Base-by-base conservation (phyloP, 768 basidiomycete genomes). In the Harrya chromipes region DNA sequence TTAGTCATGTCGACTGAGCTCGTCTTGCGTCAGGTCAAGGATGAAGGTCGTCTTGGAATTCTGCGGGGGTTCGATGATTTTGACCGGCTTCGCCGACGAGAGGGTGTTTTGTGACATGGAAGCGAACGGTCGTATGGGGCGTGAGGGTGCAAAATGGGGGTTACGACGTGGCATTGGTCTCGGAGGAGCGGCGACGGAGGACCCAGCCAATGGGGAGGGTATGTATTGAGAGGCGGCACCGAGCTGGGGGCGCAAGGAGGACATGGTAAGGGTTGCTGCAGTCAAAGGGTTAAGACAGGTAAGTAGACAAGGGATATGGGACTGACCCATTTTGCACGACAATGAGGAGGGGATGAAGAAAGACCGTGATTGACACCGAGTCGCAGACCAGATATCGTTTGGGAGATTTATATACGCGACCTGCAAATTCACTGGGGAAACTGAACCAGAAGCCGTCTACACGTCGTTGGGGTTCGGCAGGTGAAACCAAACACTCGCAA, bases 1-100 rank as follows among this genome's bases (percentile, higher is more conserved):
- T 73, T 63, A 79, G 56, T 79, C 78, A 68, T 83, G 84, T 60
- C 87, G 75, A 67, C 87, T 79, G 65, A 93, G 77, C 66, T 93
- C 90, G 8, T 81, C 88, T 65, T 90, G 90, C 0, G 90, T 90
- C 49, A 93, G 76, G 68, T 91, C 79, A 45, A 93, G 81, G 53
- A 85, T 74, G 59, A 90, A 92, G 34, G 79, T 81, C 41, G 75
- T 74, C 65, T 80, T 78, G 68, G 81, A 81, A 64, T 86, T 82
- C 61, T 82, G 76, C 23, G 90, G 87, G 10, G 87, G 85, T 64
- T 89, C 79, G 50, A 93, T 90, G 62, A 91, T 74, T 62, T 92
- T 92, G 16, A 83, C 74, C 6, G 83, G 72, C 47, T 80, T 79
- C 43, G 73, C 74, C 48, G 61, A 65, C 6, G 63, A 52, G 20